Evolutionary conservation across 1,284 basidiomycete genomes (phyloP).

Genomic region (Entoloma clypeatum): DNA sequence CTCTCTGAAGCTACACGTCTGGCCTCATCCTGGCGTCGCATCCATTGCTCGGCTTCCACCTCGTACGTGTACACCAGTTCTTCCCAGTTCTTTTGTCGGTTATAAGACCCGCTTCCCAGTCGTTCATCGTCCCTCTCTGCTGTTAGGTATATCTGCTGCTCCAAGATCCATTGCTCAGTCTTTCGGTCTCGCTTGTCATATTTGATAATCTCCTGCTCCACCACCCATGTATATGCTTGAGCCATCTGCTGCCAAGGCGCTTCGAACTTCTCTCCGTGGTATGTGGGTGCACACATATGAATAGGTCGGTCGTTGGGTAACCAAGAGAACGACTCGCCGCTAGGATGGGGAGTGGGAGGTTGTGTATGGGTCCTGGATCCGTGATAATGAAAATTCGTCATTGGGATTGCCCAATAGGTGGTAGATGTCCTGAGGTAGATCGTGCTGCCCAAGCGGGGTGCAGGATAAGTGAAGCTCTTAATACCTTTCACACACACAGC

Average conservation of each 20-base stretch:
- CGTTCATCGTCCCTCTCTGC: constrained; percentile 9
- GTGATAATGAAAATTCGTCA: no score
- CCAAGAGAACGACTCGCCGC: constrained; percentile 11
- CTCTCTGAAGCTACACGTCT: constrained; percentile 39
- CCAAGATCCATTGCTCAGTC: constrained; percentile 58
- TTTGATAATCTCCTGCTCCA: constrained; percentile 46
- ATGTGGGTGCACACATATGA: constrained; percentile 17
- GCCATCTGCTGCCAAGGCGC: constrained; percentile 41
- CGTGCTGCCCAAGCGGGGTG: no score
- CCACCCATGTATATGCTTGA: constrained; percentile 51
- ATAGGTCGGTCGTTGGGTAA: constrained; percentile 8
- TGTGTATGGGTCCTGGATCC: constrained; percentile 4
- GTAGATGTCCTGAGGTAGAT: constrained; percentile 10
- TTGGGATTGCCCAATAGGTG: background rate
- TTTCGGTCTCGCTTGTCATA: constrained; percentile 42
- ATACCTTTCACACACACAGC: constrained; percentile 22
- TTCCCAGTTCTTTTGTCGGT: constrained; percentile 42
- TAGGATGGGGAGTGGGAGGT: constrained; percentile 8
- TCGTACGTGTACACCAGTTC: constrained; percentile 47
- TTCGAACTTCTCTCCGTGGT: constrained; percentile 18
- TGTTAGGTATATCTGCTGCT: constrained; percentile 46
- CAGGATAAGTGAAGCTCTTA: no score
- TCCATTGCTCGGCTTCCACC: constrained; percentile 48
- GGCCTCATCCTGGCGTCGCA: constrained; percentile 45
- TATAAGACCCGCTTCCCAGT: constrained; percentile 19